Base-by-base conservation (phyloP, 1,284 basidiomycete genomes). In the Ustilago sp. region DNA sequence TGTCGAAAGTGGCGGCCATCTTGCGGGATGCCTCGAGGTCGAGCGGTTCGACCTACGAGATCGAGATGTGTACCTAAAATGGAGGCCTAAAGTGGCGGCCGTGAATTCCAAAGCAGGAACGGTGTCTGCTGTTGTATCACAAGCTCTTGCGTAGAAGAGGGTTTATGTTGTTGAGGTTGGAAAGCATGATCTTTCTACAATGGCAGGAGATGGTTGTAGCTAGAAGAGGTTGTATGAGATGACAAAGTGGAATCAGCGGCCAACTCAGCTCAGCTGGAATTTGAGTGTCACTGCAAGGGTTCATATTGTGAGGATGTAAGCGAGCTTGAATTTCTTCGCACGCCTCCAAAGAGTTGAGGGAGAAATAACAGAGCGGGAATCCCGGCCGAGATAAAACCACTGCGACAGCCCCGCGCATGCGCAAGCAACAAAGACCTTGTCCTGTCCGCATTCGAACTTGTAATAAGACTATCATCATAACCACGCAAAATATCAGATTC, bases 271-370 rank as follows among this genome's bases (percentile, higher is more conserved):
- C 47, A 35, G 36, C 48, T 41, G 52, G 52, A 54, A 55, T 45
- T 66, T 52, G 48, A 15, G 52, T 43, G 19, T 61, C 50, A 41
- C 56, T 34, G 54, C 9, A 39, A 64, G 36, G 57, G 35, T 45
- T 59, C 13, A 17, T 3, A 17, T 48, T 48, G 47, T 23, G 47
- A 23, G 23, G 23, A 2, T 48, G 47, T 17, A 50, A 28, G 48
- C 65, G 53, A 68, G 19, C 39, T 62, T 41, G 13, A 57, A 41
- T n/a, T 62, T 31, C 58, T 53, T 63, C 60, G 11, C 51, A 47
- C 35, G 38, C 65, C 55, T 58, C 47, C 28, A 68, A 68, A 68
- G 65, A n/a, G n/a, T n/a, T n/a, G n/a, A n/a, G n/a, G n/a, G n/a
- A n/a, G n/a, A n/a, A n/a, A n/a, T n/a, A n/a, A n/a, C n/a, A n/a